Base-by-base conservation (phyloP, 2,329 filamentous ascomycete genomes). In the Fusarium sterilihyphosum region DNA sequence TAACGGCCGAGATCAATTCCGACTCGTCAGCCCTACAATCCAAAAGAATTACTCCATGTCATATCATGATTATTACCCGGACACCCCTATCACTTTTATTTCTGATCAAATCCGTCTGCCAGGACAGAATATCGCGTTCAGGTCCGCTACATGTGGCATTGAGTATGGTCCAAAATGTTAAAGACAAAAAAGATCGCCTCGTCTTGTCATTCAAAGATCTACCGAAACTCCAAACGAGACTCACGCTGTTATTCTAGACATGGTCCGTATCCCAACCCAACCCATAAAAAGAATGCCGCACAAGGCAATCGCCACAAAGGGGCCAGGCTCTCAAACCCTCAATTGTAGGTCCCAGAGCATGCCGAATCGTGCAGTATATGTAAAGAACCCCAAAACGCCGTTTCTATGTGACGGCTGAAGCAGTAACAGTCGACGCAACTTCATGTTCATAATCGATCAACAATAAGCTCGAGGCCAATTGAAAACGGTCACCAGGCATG, bases 171-270 rank as follows among this genome's bases (percentile, higher is more conserved):
- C 2, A 2, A 33, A 12, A 3, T 1, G n/a, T 4, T 4, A 9
- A 5, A 43, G n/a, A 37, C 20, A 31, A 26, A 31, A 61, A 18
- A 59, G 37, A 50, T 41, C 46, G 35, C 40, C 38, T 50, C 66
- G 26, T 46, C 24, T 37, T 37, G 11, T 40, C 38, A 41, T 71
- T 46, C 35, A 31, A 52, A 53, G 18, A 47, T 66, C 60, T 61
- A 54, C 67, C 52, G 31, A 60, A 71, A 70, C 67, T 49, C 67
- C 67, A 24, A 40, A 65, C 61, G 41, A 60, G 66, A 66, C 67
- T 22, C 67, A 70, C 58, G 53, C 33, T 66, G 43, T 68, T 49
- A 40, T 38, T 71, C 53, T 60, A 70, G 50, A 43, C 41, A 44
- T 54, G 41, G 53, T 44, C 53, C 37, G 52, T 26, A 54, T 40